These are phyloP conservation scores for Rhododendron simsii DNA, from an alignment of 148 eudicot genomes.

Conservation along the genomic window DNA sequence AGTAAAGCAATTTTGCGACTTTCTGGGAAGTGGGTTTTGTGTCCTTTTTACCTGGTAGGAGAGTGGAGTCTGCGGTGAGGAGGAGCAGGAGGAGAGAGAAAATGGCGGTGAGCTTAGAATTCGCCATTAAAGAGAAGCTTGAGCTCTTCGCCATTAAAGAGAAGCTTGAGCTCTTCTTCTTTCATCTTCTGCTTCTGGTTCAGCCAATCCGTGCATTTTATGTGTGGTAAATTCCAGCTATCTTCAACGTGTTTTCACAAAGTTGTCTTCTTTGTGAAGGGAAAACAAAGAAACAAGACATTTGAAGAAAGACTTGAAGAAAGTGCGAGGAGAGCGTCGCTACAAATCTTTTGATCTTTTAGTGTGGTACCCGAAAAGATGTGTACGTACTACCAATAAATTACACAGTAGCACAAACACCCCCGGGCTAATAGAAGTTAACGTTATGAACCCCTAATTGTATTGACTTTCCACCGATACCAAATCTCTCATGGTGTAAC, in stretches of 20 bases:
- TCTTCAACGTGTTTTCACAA: background rate
- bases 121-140: conserved; percentile 8
- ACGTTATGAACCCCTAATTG: background rate
- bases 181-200: conserved; percentile 4
- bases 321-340: background rate
- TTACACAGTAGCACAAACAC: background rate
- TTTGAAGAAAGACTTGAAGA: background rate
- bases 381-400: background rate
- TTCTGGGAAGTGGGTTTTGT: background rate
- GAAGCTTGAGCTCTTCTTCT: conserved; percentile 3
- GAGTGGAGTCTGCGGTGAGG: conserved; percentile 10
- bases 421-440: background rate
- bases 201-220: background rate
- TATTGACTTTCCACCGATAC: background rate
- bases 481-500: background rate
- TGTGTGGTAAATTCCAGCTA: background rate
- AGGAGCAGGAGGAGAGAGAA: conserved; percentile 26
- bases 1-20: background rate
- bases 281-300: background rate
- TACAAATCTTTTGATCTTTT: background rate
- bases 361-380: background rate
- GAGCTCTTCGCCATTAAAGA: conserved; percentile 4
- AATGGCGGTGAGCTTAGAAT: conserved; percentile 1
- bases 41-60: conserved; percentile 16
- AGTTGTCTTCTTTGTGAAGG: background rate